Percentiles rank a stretch among this genome's conserved stretches.
Conservation (phyloP, 108 stramenopile species). For the Cylindrotheca closterium region DNA sequence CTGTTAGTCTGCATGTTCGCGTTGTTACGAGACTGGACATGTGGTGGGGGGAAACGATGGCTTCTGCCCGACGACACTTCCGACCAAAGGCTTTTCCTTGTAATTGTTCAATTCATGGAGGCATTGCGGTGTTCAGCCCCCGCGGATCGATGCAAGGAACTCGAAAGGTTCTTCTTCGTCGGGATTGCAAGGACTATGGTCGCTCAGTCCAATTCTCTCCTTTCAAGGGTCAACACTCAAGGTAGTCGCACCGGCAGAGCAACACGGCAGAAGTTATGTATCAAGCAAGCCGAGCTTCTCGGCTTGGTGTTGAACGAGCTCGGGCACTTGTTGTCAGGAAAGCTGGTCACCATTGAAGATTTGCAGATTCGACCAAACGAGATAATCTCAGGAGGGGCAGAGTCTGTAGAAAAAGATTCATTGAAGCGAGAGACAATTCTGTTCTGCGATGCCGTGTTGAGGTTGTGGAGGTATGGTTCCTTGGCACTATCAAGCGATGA, state of each 20-base stretch:
- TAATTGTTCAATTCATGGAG: conserved; percentile 2
- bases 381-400: conserved; percentile 21
- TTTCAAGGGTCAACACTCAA: conserved; percentile 2
- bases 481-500: conserved; percentile 12
- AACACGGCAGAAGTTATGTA: conserved; percentile 35
- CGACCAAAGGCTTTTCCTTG: conserved; percentile 16
- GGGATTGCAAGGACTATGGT: conserved; percentile 13
- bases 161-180: conserved; percentile 12
- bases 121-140: not conserved
- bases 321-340: conserved; percentile 48
- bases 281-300: conserved; percentile 39
- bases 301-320: conserved; percentile 43
- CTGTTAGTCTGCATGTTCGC: conserved; percentile 10
- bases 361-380: conserved; percentile 25
- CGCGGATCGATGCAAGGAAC: not conserved
- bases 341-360: conserved; percentile 40
- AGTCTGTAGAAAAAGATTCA: not conserved
- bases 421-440: conserved; percentile 4
- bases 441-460: conserved; percentile 46
- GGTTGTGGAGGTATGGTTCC: conserved; percentile 60
- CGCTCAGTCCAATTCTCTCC: conserved; percentile 13
- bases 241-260: conserved; percentile 41
- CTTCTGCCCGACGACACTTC: conserved; percentile 9
- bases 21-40: conserved; percentile 21
- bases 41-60: conserved; percentile 5